Conservation (phyloP, 768 basidiomycete genomes). For the Brasilioporus rufonigricans region DNA sequence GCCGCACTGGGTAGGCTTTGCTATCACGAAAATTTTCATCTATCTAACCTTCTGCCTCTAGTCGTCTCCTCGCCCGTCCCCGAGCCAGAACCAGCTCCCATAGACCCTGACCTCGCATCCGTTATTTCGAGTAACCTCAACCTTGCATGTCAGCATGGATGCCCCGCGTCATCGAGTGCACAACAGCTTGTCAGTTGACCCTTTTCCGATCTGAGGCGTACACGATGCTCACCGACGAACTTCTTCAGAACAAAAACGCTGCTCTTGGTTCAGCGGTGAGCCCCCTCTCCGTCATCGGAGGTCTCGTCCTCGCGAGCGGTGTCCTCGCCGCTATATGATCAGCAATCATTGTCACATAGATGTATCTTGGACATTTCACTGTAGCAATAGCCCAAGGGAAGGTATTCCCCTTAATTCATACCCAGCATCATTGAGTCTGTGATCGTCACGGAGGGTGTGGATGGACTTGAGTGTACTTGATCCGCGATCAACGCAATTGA, state of each 20-base stretch:
- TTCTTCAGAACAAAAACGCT: conserved; percentile 17
- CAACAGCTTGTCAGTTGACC: conserved; percentile 20
- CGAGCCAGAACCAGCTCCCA: conserved; percentile 23
- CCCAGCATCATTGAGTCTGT: neutral
- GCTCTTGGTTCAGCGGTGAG: conserved; percentile 19
- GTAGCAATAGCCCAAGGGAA: conserved; percentile 13
- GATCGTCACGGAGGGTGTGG: neutral
- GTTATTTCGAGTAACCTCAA: conserved; percentile 26
- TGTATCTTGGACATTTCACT: conserved; percentile 12
- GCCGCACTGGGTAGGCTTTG: conserved; percentile 16
- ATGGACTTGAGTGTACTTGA: neutral
- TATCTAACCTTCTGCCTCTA: neutral
- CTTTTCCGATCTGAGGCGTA: neutral
- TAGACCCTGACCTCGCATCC: conserved; percentile 18
- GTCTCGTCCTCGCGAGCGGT: conserved; percentile 20
- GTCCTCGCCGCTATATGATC: conserved; percentile 20
- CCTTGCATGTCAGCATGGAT: conserved; percentile 24
- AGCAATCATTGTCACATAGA: neutral
- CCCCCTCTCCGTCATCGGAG: conserved; percentile 21
- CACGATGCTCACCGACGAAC: neutral
- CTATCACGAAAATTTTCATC: too few relatives aligned
- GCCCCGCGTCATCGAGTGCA: conserved; percentile 14
- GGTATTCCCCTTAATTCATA: neutral
- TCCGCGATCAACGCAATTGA: neutral
- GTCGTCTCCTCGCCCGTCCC: conserved; percentile 24